phyloP scores from a whole-genome alignment of 139 green algal species.

The Pycnococcus provasolii region DNA sequence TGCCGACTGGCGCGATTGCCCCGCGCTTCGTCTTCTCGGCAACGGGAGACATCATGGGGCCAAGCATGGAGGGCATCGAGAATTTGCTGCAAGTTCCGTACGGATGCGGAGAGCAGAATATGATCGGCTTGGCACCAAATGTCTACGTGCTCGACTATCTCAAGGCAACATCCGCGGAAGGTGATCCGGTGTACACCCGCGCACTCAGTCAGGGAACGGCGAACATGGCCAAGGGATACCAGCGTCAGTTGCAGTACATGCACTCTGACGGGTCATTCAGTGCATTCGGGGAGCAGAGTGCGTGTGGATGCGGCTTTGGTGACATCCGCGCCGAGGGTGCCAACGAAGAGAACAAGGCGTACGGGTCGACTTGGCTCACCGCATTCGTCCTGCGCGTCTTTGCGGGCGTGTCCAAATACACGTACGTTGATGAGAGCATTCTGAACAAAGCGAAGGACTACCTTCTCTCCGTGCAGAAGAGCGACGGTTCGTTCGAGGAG shows the following conservation, averaged over 20 bases:
- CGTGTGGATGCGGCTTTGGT: neutral
- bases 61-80: constrained; percentile 13
- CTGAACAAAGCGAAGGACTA: too few species aligned
- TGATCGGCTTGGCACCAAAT: constrained; percentile 22
- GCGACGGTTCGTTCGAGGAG: neutral
- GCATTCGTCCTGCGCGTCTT: constrained; percentile 23
- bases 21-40: neutral
- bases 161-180: neutral
- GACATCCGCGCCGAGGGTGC: neutral
- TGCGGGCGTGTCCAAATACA: neutral
- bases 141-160: constrained; percentile 21
- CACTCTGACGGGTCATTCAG: constrained; percentile 16
- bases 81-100: constrained; percentile 9
- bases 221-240: constrained; percentile 21
- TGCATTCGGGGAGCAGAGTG: constrained; percentile 13
- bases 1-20: neutral
- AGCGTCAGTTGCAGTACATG: constrained; percentile 18
- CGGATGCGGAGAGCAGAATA: constrained; percentile 29
- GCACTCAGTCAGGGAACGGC: neutral
- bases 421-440: neutral
- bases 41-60: constrained; percentile 23
- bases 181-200: neutral
- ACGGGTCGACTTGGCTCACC: constrained; percentile 22
- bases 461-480: constrained; percentile 3
- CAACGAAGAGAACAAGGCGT: neutral